Conservation (phyloP, 495 filamentous ascomycete genomes). For the Annulohypoxylon moriforme region DNA sequence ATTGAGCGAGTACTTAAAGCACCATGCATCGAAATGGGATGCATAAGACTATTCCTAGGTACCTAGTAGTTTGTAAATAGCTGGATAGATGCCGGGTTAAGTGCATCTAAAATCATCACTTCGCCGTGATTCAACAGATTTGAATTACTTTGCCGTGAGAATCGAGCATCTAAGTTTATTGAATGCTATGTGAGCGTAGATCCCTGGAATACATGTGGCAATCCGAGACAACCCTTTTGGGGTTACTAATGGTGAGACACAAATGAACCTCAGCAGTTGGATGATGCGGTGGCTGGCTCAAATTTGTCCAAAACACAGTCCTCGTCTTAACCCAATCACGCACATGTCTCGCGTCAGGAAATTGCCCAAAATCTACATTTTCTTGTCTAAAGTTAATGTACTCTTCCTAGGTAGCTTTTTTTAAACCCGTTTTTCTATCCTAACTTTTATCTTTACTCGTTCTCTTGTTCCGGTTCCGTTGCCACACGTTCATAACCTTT, state of each 20-base stretch:
- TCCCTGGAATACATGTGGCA: not conserved
- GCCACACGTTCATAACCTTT: slow-evolving; percentile 27
- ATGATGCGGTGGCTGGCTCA: not conserved
- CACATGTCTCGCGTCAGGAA: not conserved
- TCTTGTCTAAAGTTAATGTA: not conserved
- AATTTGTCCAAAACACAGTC: not conserved
- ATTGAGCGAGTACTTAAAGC: slow-evolving; percentile 17
- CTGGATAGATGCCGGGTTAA: not conserved
- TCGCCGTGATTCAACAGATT: not conserved
- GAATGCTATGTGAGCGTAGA: not conserved
- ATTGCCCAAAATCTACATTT: not conserved
- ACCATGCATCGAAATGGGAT: slow-evolving; percentile 3
- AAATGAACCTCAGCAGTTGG: not conserved
- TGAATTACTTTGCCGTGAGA: not conserved
- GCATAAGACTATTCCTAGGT: slow-evolving; percentile 6
- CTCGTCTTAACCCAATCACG: not conserved
- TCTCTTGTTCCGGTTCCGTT: slow-evolving; percentile 11
- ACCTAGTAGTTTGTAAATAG: no score
- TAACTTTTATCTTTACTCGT: slow-evolving; percentile 7
- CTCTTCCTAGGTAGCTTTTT: not conserved
- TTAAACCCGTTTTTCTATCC: not conserved
- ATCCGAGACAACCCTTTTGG: no score
- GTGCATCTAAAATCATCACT: not conserved
- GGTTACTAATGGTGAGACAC: not conserved
- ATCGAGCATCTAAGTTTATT: not conserved